Base-by-base conservation (phyloP, 2,329 filamentous ascomycete species). In the Ascochyta viciae-villosae region DNA sequence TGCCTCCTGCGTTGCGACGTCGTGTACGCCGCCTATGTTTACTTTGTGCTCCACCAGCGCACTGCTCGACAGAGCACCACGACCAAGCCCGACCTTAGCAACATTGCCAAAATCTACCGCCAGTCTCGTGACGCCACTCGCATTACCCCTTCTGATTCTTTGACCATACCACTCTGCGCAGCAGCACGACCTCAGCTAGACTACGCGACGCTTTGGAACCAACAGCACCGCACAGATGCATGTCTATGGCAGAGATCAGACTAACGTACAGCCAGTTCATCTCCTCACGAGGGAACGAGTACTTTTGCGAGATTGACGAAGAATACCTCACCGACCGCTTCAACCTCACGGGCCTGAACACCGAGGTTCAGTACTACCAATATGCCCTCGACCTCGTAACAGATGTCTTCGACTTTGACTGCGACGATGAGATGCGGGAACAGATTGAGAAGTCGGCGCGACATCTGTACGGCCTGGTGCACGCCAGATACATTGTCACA, bases 231-330 rank as follows among this genome's bases (percentile, higher is more conserved):
- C 24, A 35, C 12, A 26, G 10, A 24, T 22, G 16, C 15, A 50
- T 6, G 8, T 2, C 6, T n/a, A 48, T 23, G 40, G 39, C 31
- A n/a, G 33, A 16, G 35, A 3, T 16, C 12, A 38, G 12, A 44
- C 64, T 69, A 31, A 69, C 50, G 27, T 16, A 15, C 9, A 4
- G 16, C 4, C 56, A 99, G 95, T 99, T 99, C 77, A 97, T 98
- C 70, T 97, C 94, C 4, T 96, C 93, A 6, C 87, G 95, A 52
- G 95, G 95, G 64, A 98, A 99, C 79, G 95, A 99, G 76, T 99
- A 99, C 80, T 99, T 98, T 73, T 99, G 95, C 85, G 95, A 99
- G 76, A 98, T 99, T 71, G 95, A 99, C 78, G 95, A 99, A 77
- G 95, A 99, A 71, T 99, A 99, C 78, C 85, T 99, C 42, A 98